Evolutionary conservation across 805 yeast species (phyloP).

Genomic region (Tetrapisispora taiwanensis): DNA sequence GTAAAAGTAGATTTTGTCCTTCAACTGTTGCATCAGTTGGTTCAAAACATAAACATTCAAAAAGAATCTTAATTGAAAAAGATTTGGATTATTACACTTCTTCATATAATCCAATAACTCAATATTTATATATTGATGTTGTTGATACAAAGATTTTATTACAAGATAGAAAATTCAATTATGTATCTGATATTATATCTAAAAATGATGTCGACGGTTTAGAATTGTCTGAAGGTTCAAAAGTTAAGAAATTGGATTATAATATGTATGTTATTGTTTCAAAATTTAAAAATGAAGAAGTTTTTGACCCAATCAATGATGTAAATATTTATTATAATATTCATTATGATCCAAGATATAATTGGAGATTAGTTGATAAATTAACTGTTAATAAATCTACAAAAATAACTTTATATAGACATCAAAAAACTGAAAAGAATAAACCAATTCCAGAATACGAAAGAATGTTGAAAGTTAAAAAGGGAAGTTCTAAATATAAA

Average conservation of each 20-base stretch:
- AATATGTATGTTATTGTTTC: background rate
- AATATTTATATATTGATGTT: background rate
- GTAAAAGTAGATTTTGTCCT: background rate
- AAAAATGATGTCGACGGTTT: background rate
- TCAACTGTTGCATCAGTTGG: background rate
- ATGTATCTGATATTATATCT: background rate
- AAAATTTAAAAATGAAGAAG: background rate
- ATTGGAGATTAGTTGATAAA: background rate
- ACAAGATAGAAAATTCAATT: background rate
- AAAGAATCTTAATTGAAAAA: background rate
- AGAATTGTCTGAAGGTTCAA: background rate
- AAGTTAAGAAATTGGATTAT: background rate
- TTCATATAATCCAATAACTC: background rate
- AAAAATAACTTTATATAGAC: background rate
- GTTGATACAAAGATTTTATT: background rate
- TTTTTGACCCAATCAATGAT: background rate
- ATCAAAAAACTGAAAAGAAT: background rate
- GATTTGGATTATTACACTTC: background rate
- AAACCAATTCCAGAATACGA: background rate
- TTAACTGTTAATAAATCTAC: background rate
- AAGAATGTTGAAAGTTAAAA: background rate
- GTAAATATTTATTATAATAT: background rate
- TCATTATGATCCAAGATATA: background rate
- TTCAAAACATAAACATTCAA: background rate
- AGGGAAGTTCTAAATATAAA: constrained; percentile 40